Conservation (phyloP, 2,329 filamentous ascomycete genomes). For the Aspergillus jensenii region DNA sequence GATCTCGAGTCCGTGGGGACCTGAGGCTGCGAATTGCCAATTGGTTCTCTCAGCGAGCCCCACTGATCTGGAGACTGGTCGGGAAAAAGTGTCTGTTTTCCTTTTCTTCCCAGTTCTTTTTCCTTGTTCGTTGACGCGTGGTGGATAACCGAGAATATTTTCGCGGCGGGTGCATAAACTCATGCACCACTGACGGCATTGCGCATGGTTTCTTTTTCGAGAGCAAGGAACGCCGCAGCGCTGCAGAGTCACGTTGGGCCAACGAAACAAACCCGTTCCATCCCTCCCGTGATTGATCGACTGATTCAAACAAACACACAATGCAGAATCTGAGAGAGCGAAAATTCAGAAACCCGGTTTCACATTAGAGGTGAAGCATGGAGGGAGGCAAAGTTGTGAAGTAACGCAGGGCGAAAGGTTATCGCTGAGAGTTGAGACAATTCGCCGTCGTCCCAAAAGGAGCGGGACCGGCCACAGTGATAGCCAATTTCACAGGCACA, state of each 20-base stretch:
- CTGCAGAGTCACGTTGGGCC: too few relatives aligned
- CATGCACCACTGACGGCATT: background rate
- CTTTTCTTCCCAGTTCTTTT: background rate
- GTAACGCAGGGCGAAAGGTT: background rate
- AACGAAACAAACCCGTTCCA: background rate
- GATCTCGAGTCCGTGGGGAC: background rate
- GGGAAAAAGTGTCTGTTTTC: background rate
- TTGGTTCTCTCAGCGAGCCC: background rate
- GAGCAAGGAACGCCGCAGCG: background rate
- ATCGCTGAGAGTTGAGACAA: slow-evolving; percentile 5
- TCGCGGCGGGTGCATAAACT: background rate
- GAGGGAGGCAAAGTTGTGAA: background rate
- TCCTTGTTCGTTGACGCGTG: background rate
- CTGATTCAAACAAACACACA: background rate
- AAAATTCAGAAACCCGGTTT: background rate
- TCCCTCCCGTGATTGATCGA: background rate
- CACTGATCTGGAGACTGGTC: background rate
- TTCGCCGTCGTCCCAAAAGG: background rate
- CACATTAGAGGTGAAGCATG: background rate
- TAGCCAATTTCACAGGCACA: background rate
- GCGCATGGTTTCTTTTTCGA: background rate
- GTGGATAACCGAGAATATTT: background rate
- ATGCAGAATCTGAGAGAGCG: too few relatives aligned
- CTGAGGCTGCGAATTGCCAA: background rate
- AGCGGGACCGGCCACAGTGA: too few relatives aligned